phyloP scores from a whole-genome alignment of 73 alveolate species.

The Effrenium voratum region DNA sequence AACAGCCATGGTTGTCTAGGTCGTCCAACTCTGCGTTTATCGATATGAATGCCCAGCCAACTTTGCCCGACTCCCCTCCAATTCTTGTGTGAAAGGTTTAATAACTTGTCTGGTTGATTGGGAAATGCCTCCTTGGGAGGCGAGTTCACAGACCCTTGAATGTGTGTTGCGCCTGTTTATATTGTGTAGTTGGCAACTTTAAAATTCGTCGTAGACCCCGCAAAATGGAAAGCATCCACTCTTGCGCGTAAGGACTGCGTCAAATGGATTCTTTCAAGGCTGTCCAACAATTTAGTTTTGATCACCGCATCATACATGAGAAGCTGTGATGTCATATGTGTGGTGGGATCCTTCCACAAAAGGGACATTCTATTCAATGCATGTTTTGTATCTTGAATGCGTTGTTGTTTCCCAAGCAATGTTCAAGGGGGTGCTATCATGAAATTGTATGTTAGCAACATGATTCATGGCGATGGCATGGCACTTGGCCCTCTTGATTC shows the following conservation, averaged over 20 bases:
- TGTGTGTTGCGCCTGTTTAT: not conserved
- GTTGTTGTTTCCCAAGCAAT: not conserved
- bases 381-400: not conserved
- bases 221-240: conserved; percentile 6
- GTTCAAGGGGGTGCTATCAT: not conserved
- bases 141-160: not conserved
- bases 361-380: not conserved
- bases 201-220: not conserved
- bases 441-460: not conserved
- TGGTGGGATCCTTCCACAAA: not conserved
- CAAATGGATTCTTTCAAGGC: not conserved
- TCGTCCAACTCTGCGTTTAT: conserved; percentile 13
- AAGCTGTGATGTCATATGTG: not conserved
- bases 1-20: conserved; percentile 31
- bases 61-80: conserved; percentile 12
- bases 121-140: not conserved
- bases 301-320: conserved; percentile 12
- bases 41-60: conserved; percentile 33
- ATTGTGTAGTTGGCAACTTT: not conserved
- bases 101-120: not conserved
- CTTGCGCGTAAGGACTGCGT: not conserved
- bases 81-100: not conserved
- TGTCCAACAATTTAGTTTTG: not conserved
- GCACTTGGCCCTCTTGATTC: conserved; percentile 28
- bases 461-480: not conserved